A percentile compares a stretch with the other conserved stretches of the same genome.
Conservation (phyloP, 2,329 filamentous ascomycete genomes). For the Botrytis galanthina region DNA sequence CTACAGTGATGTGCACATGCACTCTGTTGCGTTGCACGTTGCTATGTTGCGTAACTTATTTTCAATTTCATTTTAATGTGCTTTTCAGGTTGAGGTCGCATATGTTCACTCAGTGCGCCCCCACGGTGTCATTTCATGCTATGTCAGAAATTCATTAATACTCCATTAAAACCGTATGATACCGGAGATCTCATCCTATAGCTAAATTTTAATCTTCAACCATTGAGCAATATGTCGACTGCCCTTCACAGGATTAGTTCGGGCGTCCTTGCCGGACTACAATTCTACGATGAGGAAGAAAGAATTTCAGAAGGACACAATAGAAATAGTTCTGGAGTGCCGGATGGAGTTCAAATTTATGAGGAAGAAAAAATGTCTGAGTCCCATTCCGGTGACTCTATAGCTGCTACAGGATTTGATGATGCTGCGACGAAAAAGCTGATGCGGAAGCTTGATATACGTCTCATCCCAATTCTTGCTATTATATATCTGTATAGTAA, state of each 20-base stretch:
- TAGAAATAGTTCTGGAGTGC: background rate
- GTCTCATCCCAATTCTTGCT: constrained; percentile 45
- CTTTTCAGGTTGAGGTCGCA: background rate
- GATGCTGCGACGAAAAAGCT: constrained; percentile 28
- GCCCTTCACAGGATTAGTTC: background rate
- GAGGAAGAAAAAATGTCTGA: constrained; percentile 2
- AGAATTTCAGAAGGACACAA: background rate
- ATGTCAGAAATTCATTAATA: background rate
- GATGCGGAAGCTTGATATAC: constrained; percentile 33
- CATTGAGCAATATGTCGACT: background rate
- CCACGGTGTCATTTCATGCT: background rate
- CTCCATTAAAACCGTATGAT: background rate
- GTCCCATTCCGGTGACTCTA: background rate
- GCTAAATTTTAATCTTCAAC: background rate
- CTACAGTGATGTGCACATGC: background rate
- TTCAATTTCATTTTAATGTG: background rate
- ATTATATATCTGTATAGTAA: constrained; percentile 49
- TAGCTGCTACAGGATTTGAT: constrained; percentile 23
- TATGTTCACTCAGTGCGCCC: background rate
- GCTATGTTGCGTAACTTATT: background rate
- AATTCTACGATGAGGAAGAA: background rate
- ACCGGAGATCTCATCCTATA: background rate
- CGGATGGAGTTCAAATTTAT: background rate
- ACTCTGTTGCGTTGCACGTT: background rate
- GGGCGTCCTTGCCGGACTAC: background rate